Conservation (phyloP, 2,329 filamentous ascomycete species). For the Fusarium sp. region DNA sequence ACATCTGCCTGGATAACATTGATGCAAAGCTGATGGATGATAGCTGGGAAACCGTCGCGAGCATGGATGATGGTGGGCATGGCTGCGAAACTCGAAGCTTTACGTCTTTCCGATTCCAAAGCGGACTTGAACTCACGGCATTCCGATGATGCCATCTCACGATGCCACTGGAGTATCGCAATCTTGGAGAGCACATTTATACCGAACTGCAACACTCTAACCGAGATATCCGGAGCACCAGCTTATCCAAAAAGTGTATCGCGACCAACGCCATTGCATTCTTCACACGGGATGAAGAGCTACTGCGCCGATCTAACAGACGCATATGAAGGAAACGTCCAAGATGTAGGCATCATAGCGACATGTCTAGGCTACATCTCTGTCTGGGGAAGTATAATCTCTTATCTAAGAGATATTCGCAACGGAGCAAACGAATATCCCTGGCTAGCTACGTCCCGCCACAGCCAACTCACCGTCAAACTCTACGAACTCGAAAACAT, state of each 20-base stretch:
- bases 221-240: not conserved
- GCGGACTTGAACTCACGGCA: not conserved
- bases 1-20: too few relatives aligned
- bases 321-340: slow-evolving; percentile 25
- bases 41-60: slow-evolving; percentile 31
- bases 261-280: slow-evolving; percentile 10
- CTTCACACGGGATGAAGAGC: slow-evolving; percentile 22
- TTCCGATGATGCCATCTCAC: slow-evolving; percentile 5
- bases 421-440: slow-evolving; percentile 35
- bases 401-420: slow-evolving; percentile 37
- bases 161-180: slow-evolving; percentile 39
- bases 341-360: slow-evolving; percentile 22
- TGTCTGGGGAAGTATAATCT: slow-evolving; percentile 34
- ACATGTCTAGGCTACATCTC: slow-evolving; percentile 13
- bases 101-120: slow-evolving; percentile 13
- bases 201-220: slow-evolving; percentile 9
- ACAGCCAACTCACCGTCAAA: slow-evolving; percentile 34
- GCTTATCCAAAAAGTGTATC: slow-evolving; percentile 32
- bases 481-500: slow-evolving; percentile 39
- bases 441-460: slow-evolving; percentile 35
- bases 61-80: slow-evolving; percentile 44
- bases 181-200: slow-evolving; percentile 33
- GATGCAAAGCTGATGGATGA: not conserved
- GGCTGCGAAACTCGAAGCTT: slow-evolving; percentile 31
- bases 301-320: slow-evolving; percentile 39